Percentiles rank a stretch among this genome's conserved stretches.
Conservation (phyloP, 768 basidiomycete species). For the Steccherinum ochraceum region DNA sequence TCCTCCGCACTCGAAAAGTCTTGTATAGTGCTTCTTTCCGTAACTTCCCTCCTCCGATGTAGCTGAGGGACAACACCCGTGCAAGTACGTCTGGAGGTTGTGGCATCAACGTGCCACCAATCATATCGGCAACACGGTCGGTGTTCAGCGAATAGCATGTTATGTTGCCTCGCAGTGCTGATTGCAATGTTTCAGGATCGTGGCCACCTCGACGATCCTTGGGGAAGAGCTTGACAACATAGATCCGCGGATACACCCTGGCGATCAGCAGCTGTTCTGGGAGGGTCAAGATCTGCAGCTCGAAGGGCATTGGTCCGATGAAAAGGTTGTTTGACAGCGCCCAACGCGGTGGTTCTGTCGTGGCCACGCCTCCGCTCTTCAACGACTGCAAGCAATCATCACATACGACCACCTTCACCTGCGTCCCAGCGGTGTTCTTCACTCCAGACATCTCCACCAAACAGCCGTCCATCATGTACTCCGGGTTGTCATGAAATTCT, state of each 20-base stretch:
- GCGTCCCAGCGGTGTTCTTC: background rate
- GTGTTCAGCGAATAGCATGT: conserved; percentile 23
- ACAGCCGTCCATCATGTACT: background rate
- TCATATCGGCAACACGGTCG: conserved; percentile 24
- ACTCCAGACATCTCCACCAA: background rate
- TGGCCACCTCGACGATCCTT: conserved; percentile 7
- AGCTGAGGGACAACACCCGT: conserved; percentile 28
- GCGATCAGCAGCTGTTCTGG: conserved; percentile 32
- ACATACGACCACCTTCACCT: background rate
- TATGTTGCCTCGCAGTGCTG: conserved; percentile 31
- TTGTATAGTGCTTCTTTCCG: conserved; percentile 22
- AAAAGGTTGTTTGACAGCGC: conserved; percentile 31
- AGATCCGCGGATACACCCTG: conserved; percentile 24
- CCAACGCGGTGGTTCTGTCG: background rate
- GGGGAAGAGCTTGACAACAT: conserved; percentile 31
- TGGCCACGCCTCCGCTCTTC: background rate
- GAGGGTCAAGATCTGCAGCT: conserved; percentile 25
- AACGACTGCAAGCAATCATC: background rate
- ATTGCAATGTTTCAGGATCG: conserved; percentile 1
- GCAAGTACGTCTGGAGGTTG: conserved; percentile 18
- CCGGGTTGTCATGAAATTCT: too few relatives aligned
- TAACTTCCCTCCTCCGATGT: conserved; percentile 24
- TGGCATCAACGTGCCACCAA: conserved; percentile 30
- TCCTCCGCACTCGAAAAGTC: conserved; percentile 28
- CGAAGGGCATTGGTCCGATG: conserved; percentile 28